Evolutionary conservation across 208 protist genomes (phyloP), one percentile per base, ranked within the genome.

Genomic region (Angomonas deanei): DNA sequence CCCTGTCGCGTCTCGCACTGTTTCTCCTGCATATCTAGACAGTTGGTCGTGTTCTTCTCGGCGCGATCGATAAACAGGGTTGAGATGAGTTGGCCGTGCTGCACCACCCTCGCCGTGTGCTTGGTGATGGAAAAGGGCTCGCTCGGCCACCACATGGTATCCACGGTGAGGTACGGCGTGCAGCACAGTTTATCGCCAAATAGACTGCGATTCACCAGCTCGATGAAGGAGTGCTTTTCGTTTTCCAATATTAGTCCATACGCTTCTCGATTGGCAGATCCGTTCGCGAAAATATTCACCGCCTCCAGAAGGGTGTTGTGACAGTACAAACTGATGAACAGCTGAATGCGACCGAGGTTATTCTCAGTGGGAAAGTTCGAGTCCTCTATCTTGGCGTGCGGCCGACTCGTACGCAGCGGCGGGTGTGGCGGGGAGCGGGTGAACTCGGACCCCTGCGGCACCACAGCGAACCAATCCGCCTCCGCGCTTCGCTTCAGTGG

Each of bases 121-220:
- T 33, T 48, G 32, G 73, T 57, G 27, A 64, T 53, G 50, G 74
- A 62, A 27, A 86, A 76, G 23, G 42, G 65, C 15, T 64, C 42
- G 36, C 54, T 64, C n/a, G 80, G 80, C 80, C 80, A 86, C 66
- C 69, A 82, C 80, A 86, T 80, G 13, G 80, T 80, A 26, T 17
- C 27, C 32, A 59, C 27, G 15, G 19, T 13, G 23, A n/a, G n/a
- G n/a, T n/a, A n/a, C n/a, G n/a, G n/a, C n/a, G n/a, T n/a, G n/a
- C n/a, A n/a, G n/a, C n/a, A n/a, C n/a, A n/a, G n/a, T n/a, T n/a
- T n/a, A n/a, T n/a, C n/a, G n/a, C n/a, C n/a, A n/a, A n/a, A n/a
- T n/a, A n/a, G n/a, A n/a, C n/a, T n/a, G n/a, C n/a, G n/a, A n/a
- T n/a, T n/a, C n/a, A n/a, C n/a, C n/a, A n/a, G n/a, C n/a, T n/a